These are phyloP conservation scores for Euphrasia confusa DNA, from an alignment of 257 asterid species.

Conservation along the genomic window DNA sequence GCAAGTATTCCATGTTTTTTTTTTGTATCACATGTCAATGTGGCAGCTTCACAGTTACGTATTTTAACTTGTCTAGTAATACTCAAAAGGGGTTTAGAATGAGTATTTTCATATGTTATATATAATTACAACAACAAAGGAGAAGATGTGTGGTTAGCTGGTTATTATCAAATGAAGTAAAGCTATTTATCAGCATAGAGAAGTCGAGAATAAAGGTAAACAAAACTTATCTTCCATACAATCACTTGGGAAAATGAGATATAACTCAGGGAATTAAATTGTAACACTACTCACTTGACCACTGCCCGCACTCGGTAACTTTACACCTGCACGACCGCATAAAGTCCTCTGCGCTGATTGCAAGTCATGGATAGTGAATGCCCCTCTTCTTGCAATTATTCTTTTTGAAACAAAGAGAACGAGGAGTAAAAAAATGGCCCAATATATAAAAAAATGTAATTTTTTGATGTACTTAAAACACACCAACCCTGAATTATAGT, in stretches of 20 bases:
- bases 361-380: slow-evolving; percentile 24
- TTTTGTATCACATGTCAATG: no score
- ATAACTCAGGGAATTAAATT: background rate
- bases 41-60: no score
- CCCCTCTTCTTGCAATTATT: slow-evolving; percentile 43
- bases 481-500: no score
- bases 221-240: no score
- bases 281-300: slow-evolving; percentile 35
- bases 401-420: slow-evolving; percentile 28
- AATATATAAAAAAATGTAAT: background rate
- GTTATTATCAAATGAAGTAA: background rate
- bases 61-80: no score
- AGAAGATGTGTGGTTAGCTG: no score
- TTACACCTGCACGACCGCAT: slow-evolving; percentile 38
- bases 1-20: no score
- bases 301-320: slow-evolving; percentile 30
- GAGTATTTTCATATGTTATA: background rate
- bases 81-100: background rate
- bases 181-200: no score
- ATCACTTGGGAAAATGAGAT: no score
- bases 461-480: slow-evolving; percentile 1
- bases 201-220: no score
- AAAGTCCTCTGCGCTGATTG: slow-evolving; percentile 44
- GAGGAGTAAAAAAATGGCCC: background rate
- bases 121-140: background rate